Conservation (phyloP, 2,329 filamentous ascomycete genomes). For the Biscogniauxia marginata region DNA sequence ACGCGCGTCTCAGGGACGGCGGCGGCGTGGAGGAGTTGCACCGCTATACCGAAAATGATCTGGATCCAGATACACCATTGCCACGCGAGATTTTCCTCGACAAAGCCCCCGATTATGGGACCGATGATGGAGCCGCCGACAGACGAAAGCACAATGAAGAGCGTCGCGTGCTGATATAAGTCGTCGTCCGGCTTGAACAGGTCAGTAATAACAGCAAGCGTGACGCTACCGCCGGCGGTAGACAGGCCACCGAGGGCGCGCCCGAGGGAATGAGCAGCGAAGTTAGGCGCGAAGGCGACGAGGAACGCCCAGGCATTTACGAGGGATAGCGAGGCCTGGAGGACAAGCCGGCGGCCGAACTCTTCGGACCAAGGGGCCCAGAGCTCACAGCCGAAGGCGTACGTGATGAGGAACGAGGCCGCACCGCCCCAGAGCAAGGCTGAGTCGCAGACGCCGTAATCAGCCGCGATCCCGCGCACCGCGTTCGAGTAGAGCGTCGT, state of each 20-base stretch:
- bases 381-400: constrained; percentile 81
- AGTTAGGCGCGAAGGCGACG: constrained; percentile 69
- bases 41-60: constrained; percentile 69
- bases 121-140: constrained; percentile 74
- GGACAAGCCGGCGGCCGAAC: constrained; percentile 70
- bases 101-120: constrained; percentile 72
- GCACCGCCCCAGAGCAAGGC: constrained; percentile 69
- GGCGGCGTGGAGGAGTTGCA: constrained; percentile 64
- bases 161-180: constrained; percentile 65
- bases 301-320: constrained; percentile 75
- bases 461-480: constrained; percentile 58
- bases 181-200: constrained; percentile 64
- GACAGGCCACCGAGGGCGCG: constrained; percentile 66
- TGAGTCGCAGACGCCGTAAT: constrained; percentile 65
- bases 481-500: constrained; percentile 70
- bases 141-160: constrained; percentile 72
- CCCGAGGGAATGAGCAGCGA: constrained; percentile 65
- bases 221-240: constrained; percentile 69
- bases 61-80: constrained; percentile 80
- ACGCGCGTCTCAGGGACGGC: constrained; percentile 73
- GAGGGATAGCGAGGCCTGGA: constrained; percentile 68
- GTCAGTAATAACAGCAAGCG: constrained; percentile 70
- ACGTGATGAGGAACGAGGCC: constrained; percentile 68
- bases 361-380: constrained; percentile 87
- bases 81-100: constrained; percentile 65